Conservation (phyloP, 441 rosid species). For the Breynia disticha region DNA sequence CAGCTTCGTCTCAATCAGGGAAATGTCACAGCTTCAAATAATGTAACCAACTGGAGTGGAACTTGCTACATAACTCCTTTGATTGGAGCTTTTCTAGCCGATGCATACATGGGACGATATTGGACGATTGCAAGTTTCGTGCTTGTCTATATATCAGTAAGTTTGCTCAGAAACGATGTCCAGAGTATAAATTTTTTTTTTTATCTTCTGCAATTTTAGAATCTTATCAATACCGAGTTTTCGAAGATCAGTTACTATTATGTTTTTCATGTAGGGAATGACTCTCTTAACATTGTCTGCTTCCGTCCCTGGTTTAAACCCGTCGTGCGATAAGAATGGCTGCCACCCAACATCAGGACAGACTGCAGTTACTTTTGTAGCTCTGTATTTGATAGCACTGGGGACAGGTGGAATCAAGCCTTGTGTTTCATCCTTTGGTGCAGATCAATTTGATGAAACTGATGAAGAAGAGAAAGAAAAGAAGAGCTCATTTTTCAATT, state of each 20-base stretch:
- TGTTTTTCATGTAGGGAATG: slow-evolving; percentile 59
- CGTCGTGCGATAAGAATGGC: slow-evolving; percentile 39
- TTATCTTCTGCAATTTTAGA: too few species aligned
- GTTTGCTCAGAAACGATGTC: slow-evolving; percentile 21
- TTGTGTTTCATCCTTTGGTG: slow-evolving; percentile 92
- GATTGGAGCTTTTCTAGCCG: slow-evolving; percentile 90
- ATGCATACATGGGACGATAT: slow-evolving; percentile 83
- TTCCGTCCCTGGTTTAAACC: slow-evolving; percentile 59
- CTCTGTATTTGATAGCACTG: slow-evolving; percentile 81
- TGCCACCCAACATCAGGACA: slow-evolving; percentile 54
- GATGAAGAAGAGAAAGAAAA: slow-evolving; percentile 58
- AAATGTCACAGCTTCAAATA: slow-evolving; percentile 68
- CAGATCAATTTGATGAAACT: slow-evolving; percentile 86
- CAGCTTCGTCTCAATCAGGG: slow-evolving; percentile 52
- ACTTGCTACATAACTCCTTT: slow-evolving; percentile 83
- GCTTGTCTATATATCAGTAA: slow-evolving; percentile 56
- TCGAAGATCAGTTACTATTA: too few species aligned
- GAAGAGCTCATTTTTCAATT: slow-evolving; percentile 89
- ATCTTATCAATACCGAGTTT: too few species aligned
- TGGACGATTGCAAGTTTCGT: slow-evolving; percentile 79
- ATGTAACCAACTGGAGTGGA: slow-evolving; percentile 87
- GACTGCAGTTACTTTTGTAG: slow-evolving; percentile 44
- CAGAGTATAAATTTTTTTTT: background rate
- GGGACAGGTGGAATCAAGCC: slow-evolving; percentile 97
- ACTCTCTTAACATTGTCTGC: slow-evolving; percentile 67